A percentile compares a stretch with the other conserved stretches of the same genome.
Conservation (phyloP, 352 stramenopile genomes). For the Globisporangium iwayamae region DNA sequence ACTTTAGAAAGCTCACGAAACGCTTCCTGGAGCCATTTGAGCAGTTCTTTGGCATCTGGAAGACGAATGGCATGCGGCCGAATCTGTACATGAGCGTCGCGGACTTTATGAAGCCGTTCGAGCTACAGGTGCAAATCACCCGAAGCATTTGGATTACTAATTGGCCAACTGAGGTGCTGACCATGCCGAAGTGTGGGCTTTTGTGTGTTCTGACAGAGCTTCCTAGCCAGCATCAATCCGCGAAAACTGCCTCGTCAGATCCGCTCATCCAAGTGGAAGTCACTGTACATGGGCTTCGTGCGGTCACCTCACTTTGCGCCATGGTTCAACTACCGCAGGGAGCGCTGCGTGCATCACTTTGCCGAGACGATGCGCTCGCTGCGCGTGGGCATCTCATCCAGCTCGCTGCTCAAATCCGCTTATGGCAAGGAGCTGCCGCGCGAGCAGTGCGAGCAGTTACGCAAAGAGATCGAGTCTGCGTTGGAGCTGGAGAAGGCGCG, state of each 20-base stretch:
- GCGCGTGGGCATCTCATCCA: conserved; percentile 38
- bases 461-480: conserved; percentile 43
- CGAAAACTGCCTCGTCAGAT: conserved; percentile 57
- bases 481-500: conserved; percentile 32
- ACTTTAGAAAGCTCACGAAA: conserved; percentile 85
- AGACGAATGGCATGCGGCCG: conserved; percentile 42
- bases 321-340: conserved; percentile 70
- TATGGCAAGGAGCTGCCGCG: conserved; percentile 40
- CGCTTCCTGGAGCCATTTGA: conserved; percentile 86
- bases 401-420: conserved; percentile 34
- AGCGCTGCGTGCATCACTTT: conserved; percentile 70
- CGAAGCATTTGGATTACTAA: too few species aligned
- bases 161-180: not conserved
- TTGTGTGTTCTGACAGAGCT: conserved; percentile 20
- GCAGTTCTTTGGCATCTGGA: conserved; percentile 85
- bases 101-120: conserved; percentile 77
- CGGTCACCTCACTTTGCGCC: conserved; percentile 68
- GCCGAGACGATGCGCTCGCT: conserved; percentile 49
- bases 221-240: conserved; percentile 55
- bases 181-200: not conserved
- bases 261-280: conserved; percentile 60
- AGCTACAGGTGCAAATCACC: conserved; percentile 27
- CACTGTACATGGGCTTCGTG: conserved; percentile 70
- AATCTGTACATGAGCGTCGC: conserved; percentile 70
- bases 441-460: conserved; percentile 42